Evolutionary conservation across 2,329 filamentous ascomycete species (phyloP), one percentile per base, ranked within the genome.

Genomic region (Fusarium sp.): DNA sequence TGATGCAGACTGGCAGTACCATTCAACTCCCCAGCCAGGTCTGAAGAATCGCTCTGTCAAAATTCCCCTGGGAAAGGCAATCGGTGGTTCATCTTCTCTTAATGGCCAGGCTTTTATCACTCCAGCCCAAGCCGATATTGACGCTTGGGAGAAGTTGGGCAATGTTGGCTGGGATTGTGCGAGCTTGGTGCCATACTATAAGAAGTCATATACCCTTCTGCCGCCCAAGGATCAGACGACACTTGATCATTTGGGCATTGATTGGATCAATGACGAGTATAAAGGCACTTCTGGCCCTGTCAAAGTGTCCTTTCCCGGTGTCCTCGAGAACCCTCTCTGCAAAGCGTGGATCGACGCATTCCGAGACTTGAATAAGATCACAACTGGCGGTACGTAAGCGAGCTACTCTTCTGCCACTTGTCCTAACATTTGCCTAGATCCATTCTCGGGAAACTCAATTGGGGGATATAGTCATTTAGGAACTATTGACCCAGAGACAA

Each of bases 81-180:
- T 62, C 2, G 60, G 60, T 7, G 60, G 60, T 16, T 33, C 60
- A 5, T 55, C 46, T n/a, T 36, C 60, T 35, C 53, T 62, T 20
- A 62, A 62, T 35, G 44, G 44, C 2, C 35, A 35, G n/a, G 29
- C 20, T 35, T 62, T 51, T 20, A 35, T 36, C 6, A 22, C 40
- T 16, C n/a, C 46, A 9, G 22, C 46, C 4, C 31, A 46, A 33
- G 20, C 22, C 11, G 46, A 55, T 10, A 36, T 51, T 35, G 60
- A 62, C 12, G 60, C 46, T 17, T 62, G 60, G 60, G 46, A 22
- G 10, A 35, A 64, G 22, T 16, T 64, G 2, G 62, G 62, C 2
- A 64, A 51, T 24, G 7, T 31, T 10, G 62, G 62, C 8, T 64
- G 62, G 62, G 31, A 49, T 17, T 64, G 62, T 42, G 57, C 56